Percentiles rank a stretch among this genome's conserved stretches.
Evolutionary conservation across 164 flowering plant genomes (phyloP).

Genomic region (Nelumbo lutea): DNA sequence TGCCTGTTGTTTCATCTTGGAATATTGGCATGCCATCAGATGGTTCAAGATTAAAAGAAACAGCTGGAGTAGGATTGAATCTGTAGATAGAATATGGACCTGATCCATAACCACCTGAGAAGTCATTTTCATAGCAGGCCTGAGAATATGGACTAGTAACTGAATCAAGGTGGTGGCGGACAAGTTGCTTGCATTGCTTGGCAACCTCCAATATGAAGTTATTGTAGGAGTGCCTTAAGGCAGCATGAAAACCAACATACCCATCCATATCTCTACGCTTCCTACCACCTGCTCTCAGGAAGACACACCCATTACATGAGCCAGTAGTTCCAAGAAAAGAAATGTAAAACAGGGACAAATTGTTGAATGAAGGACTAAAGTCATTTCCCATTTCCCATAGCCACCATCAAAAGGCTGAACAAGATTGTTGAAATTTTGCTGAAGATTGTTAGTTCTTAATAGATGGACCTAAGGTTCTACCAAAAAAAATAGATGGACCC

Average conservation of each 20-base stretch:
- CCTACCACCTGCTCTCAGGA: conserved; percentile 43
- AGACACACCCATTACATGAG: background rate
- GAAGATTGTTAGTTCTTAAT: too few species aligned
- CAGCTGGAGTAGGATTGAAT: conserved; percentile 38
- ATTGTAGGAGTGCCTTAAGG: conserved; percentile 71
- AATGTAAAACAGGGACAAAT: too few species aligned
- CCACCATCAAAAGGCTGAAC: background rate
- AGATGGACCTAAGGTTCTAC: too few species aligned
- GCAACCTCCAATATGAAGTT: conserved; percentile 68
- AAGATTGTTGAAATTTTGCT: background rate
- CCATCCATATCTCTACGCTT: conserved; percentile 75
- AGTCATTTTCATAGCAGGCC: conserved; percentile 66
- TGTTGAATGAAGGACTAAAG: too few species aligned
- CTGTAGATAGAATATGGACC: conserved; percentile 22
- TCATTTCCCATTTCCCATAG: too few species aligned
- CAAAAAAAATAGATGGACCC: too few species aligned
- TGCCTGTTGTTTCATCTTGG: conserved; percentile 27
- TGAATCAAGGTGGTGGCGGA: conserved; percentile 92
- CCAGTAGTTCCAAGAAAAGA: background rate
- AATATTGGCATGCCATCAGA: conserved; percentile 38
- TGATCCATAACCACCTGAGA: conserved; percentile 36
- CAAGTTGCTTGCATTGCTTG: conserved; percentile 86
- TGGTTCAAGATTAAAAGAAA: conserved; percentile 56
- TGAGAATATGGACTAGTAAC: conserved; percentile 94
- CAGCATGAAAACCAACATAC: conserved; percentile 88